Base-by-base conservation (phyloP, 225 moss, liverwort and hornwort genomes). In the Climacium dendroides region DNA sequence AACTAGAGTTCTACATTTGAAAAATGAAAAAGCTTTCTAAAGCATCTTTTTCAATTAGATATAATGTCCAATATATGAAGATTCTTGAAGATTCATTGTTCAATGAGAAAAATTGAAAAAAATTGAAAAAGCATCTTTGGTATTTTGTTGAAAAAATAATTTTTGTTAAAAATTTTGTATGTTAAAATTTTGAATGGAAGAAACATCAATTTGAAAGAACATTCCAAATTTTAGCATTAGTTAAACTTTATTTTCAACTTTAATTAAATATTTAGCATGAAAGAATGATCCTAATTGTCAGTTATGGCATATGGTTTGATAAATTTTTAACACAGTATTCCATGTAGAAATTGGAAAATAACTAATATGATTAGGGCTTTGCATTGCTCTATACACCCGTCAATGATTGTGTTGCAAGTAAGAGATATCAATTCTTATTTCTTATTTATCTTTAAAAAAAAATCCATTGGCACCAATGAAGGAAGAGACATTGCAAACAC, bases 271-370 rank as follows among this genome's bases (percentile, higher is more conserved):
- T 55, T 16, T 16, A 15, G 4, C 4, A 25, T 6, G 2, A n/a
- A 25, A 16, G 1, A 15, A 0, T 0, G 0, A n/a, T 6, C 0
- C 0, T 0, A 25, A 25, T n/a, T 53, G 1, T 0, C 0, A 1
- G 0, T 0, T 9, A 9, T 0, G 0, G 1, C 24, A 13, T 15
- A 6, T 6, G 4, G 7, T 54, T 1, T 35, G 11, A 48, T 2
- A 30, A 30, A 2, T 45, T 72, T 45, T 17, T 13, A 22, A 11
- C 3, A 72, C 12, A 52, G 8, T 9, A 35, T 35, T 0, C 1
- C 0, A 35, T 35, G 1, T 35, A 14, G 15, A 52, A 76, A 13
- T 35, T 53, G 15, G 5, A 53, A 76, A 35, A 5, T 75, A 34
- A 17, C 1, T 45, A 45, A 4, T 29, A 30, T 73, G 11, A 48